Evolutionary conservation across 2,329 filamentous ascomycete genomes (phyloP), one percentile per base, ranked within the genome.

Genomic region (Rhynchosporium agropyri): DNA sequence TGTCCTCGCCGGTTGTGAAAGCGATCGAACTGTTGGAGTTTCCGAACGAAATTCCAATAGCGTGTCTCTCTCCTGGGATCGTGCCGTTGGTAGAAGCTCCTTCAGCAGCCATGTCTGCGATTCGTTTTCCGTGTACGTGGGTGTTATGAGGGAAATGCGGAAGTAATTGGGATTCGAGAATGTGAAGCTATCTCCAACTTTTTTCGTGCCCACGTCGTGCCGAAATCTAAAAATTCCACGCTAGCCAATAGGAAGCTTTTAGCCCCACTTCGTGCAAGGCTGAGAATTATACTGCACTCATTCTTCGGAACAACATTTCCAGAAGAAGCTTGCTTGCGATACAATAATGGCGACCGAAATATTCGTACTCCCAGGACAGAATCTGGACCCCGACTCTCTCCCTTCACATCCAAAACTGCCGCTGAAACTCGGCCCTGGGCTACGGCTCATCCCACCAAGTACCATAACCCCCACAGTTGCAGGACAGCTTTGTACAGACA

Each of bases 21-120:
- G 94, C 94, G 79, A 99, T 97, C 65, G 92, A 97, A 81, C 92
- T 96, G 87, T 97, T 96, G 66, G 92, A 93, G 83, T 98, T 99
- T 80, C 95, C 95, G 83, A 98, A 97, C 70, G 93, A 90, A 76
- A 99, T 92, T 77, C 95, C 95, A 79, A 99, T 98, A 76, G 89
- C 91, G 73, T 83, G 81, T 72, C 86, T 83, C 71, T 87, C 82
- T 71, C 78, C 79, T 58, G 85, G 84, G 78, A 81, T 79, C 65
- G 68, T 56, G 62, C 69, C 69, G 58, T 63, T 70, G 5, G 67
- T 64, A 55, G 62, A 31, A 45, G 55, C 61, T 13, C 58, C 66
- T 67, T 73, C 71, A 65, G 66, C 66, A 63, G 72, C 66, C 74
- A 75, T 75, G 42, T 66, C 71, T 40, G 28, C 42, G 38, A 51